phyloP scores from a whole-genome alignment of 306 rosid species.

The Vachellia pachyceras region DNA sequence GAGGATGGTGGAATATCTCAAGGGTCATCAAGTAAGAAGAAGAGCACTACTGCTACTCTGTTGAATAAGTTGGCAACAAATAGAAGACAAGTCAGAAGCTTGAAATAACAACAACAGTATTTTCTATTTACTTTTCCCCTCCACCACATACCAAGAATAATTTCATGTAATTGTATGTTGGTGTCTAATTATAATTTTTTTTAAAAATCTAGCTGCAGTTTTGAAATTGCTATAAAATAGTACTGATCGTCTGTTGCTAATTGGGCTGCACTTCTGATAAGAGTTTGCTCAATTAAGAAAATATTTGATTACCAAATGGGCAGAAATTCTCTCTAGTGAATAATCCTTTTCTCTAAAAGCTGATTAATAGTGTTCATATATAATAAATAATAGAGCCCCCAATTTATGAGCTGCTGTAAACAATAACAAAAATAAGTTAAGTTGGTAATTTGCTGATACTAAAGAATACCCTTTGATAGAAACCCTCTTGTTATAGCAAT shows the following conservation, averaged over 20 bases:
- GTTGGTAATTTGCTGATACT: too few species aligned
- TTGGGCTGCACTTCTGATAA: neutral
- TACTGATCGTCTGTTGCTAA: too few species aligned
- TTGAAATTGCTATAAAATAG: neutral
- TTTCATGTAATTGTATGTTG: neutral
- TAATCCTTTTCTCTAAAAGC: too few species aligned
- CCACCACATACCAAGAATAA: neutral
- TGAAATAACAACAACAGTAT: neutral
- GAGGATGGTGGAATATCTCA: neutral
- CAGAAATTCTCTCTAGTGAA: too few species aligned
- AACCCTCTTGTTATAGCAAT: too few species aligned
- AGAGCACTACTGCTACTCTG: neutral
- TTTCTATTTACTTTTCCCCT: too few species aligned
- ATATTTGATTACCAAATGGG: too few species aligned
- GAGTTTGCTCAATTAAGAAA: neutral
- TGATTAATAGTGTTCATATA: too few species aligned
- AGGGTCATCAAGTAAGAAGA: slow-evolving; percentile 4
- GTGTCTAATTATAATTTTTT: neutral
- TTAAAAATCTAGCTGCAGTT: neutral
- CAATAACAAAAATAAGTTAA: too few species aligned
- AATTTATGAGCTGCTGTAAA: too few species aligned
- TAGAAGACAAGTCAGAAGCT: neutral
- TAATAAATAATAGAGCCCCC: too few species aligned
- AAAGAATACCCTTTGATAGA: too few species aligned
- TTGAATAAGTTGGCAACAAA: neutral